Conservation (phyloP, 768 basidiomycete genomes). For the Agaricus subrufescens region DNA sequence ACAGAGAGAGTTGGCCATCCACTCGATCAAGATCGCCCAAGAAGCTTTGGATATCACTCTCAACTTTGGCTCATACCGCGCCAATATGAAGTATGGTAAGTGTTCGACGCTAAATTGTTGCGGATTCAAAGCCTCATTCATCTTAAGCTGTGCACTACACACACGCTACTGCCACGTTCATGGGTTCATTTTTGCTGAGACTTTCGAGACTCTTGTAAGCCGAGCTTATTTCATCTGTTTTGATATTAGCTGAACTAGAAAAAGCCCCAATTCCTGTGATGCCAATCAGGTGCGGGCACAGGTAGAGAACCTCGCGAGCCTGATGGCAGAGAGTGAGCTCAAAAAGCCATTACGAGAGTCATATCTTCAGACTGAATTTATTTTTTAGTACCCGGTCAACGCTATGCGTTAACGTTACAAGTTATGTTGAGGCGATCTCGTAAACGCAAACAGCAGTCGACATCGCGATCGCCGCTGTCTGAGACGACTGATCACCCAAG, state of each 20-base stretch:
- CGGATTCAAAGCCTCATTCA: constrained; percentile 5
- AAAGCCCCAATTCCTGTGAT: constrained; percentile 80
- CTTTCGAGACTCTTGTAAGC: constrained; percentile 83
- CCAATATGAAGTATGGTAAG: constrained; percentile 89
- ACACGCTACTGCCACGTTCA: constrained; percentile 91
- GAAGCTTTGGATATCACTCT: constrained; percentile 83
- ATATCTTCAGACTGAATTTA: not conserved
- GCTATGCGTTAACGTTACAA: constrained; percentile 87
- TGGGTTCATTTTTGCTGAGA: constrained; percentile 85
- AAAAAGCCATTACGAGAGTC: not conserved
- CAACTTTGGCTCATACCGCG: constrained; percentile 77
- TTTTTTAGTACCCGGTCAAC: constrained; percentile 77
- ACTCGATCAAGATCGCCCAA: constrained; percentile 79
- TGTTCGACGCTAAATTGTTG: not conserved
- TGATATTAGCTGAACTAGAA: not conserved
- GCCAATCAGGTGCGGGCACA: constrained; percentile 66
- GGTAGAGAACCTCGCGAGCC: constrained; percentile 70
- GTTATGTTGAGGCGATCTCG: constrained; percentile 80
- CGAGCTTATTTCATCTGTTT: not conserved
- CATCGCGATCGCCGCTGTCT: constrained; percentile 57
- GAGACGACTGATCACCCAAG: constrained; percentile 16
- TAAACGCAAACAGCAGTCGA: constrained; percentile 52
- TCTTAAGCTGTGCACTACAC: constrained; percentile 78
- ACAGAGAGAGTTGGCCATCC: constrained; percentile 75
- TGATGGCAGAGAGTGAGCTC: constrained; percentile 74